Evolutionary conservation across 768 basidiomycete genomes (phyloP).

Genomic region (Pulveroboletus frians): DNA sequence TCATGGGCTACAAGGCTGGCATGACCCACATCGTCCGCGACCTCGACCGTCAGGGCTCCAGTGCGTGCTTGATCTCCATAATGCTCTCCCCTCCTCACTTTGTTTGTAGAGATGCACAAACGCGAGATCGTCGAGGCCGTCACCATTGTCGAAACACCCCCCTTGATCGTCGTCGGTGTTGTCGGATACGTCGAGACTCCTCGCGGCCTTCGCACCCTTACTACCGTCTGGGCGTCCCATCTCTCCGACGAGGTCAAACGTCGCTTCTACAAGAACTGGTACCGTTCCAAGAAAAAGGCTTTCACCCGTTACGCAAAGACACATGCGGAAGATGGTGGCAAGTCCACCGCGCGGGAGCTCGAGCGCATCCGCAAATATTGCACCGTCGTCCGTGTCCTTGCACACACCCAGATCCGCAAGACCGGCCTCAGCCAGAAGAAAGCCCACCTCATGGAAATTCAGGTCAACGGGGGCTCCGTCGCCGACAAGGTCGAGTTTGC

Average conservation of each 20-base stretch:
- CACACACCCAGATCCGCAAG: slow-evolving; percentile 98
- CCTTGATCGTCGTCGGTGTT: slow-evolving; percentile 93
- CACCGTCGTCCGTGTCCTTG: slow-evolving; percentile 98
- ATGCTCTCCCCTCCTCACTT: neutral
- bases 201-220: slow-evolving; percentile 96
- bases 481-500: slow-evolving; percentile 98
- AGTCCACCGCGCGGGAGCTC: slow-evolving; percentile 89
- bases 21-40: slow-evolving; percentile 99
- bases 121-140: slow-evolving; percentile 98
- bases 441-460: slow-evolving; percentile 99
- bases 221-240: slow-evolving; percentile 98
- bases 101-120: slow-evolving; percentile 93
- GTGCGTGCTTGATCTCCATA: slow-evolving; percentile 46
- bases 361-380: slow-evolving; percentile 99
- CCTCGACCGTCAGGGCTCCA: slow-evolving; percentile 98
- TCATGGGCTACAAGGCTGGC: slow-evolving; percentile 99
- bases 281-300: slow-evolving; percentile 99
- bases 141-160: slow-evolving; percentile 93
- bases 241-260: slow-evolving; percentile 97
- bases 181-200: slow-evolving; percentile 99
- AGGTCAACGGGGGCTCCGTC: slow-evolving; percentile 94
- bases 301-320: slow-evolving; percentile 99
- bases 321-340: slow-evolving; percentile 91
- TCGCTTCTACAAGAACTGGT: slow-evolving; percentile 99
- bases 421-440: slow-evolving; percentile 98